A percentile compares a stretch with the other conserved stretches of the same genome.
Conservation (phyloP, 805 yeast species). For the Starmerella cellae region DNA sequence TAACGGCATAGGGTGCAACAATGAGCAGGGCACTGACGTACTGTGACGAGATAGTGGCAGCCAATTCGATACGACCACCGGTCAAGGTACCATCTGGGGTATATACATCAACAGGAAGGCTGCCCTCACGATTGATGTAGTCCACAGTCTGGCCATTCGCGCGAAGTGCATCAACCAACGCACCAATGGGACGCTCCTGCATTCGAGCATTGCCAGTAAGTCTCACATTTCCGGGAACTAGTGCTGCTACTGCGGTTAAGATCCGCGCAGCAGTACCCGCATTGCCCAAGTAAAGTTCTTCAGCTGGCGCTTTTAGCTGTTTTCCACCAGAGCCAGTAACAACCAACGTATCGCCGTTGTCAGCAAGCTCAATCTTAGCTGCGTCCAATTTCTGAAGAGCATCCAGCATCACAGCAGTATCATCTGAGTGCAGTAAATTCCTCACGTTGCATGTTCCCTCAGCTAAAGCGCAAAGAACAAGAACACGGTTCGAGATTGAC, state of each 20-base stretch:
- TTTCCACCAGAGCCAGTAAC: constrained; percentile 73
- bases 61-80: constrained; percentile 88
- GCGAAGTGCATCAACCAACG: constrained; percentile 80
- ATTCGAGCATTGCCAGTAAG: constrained; percentile 91
- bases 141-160: constrained; percentile 64
- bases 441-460: constrained; percentile 69
- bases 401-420: constrained; percentile 83
- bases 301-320: constrained; percentile 37
- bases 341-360: constrained; percentile 76
- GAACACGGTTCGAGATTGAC: constrained; percentile 90
- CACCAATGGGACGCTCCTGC: constrained; percentile 97
- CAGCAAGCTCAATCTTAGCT: constrained; percentile 70
- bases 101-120: constrained; percentile 60
- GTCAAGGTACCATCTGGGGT: constrained; percentile 44
- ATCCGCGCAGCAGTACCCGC: constrained; percentile 98
- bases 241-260: constrained; percentile 72
- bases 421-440: constrained; percentile 88
- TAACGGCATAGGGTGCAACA: constrained; percentile 92
- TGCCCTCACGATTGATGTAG: constrained; percentile 64
- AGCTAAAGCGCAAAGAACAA: constrained; percentile 84
- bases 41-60: constrained; percentile 94
- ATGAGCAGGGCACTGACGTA: constrained; percentile 89
- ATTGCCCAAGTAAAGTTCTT: constrained; percentile 75
- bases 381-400: constrained; percentile 73
- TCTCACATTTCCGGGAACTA: constrained; percentile 35